phyloP scores from a whole-genome alignment of 2,329 filamentous ascomycete species.

The Myotisia sp. region DNA sequence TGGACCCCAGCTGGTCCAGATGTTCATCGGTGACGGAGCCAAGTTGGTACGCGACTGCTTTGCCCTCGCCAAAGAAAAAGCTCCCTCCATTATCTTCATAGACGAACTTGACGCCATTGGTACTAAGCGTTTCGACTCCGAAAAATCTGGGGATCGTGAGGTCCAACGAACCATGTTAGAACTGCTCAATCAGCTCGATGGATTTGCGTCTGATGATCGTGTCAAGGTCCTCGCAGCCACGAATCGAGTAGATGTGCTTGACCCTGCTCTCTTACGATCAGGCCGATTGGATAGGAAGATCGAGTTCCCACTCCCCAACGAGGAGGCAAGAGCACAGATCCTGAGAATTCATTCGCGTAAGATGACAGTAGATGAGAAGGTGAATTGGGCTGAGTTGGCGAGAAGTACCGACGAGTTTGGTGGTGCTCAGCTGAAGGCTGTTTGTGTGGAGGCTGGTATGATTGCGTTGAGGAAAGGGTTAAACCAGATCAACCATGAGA shows the following conservation, averaged over 20 bases:
- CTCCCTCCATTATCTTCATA: conserved; percentile 97
- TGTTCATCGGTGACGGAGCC: conserved; percentile 98
- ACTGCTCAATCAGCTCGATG: conserved; percentile 93
- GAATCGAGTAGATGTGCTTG: conserved; percentile 85
- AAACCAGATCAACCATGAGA: conserved; percentile 93
- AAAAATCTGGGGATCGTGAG: conserved; percentile 94
- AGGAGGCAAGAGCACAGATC: conserved; percentile 93
- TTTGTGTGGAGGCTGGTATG: conserved; percentile 98
- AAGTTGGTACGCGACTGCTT: conserved; percentile 97
- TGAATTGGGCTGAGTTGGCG: conserved; percentile 94
- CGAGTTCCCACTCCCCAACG: conserved; percentile 94
- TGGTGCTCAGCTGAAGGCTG: conserved; percentile 92
- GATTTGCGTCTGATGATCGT: conserved; percentile 89
- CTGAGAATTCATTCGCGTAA: conserved; percentile 94
- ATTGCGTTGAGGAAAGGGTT: conserved; percentile 89
- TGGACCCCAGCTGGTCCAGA: conserved; percentile 92
- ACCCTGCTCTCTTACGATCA: conserved; percentile 79
- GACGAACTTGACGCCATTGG: conserved; percentile 97
- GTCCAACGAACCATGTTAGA: conserved; percentile 98
- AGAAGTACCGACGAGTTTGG: conserved; percentile 97
- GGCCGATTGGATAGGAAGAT: conserved; percentile 93
- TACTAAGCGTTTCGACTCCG: conserved; percentile 96
- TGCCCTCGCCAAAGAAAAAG: conserved; percentile 95
- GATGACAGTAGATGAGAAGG: conserved; percentile 84
- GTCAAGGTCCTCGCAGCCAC: conserved; percentile 94